Percentiles rank a stretch among this genome's conserved stretches.
Conservation (phyloP, 2,329 filamentous ascomycete species). For the Ambrosiella beaveri region DNA sequence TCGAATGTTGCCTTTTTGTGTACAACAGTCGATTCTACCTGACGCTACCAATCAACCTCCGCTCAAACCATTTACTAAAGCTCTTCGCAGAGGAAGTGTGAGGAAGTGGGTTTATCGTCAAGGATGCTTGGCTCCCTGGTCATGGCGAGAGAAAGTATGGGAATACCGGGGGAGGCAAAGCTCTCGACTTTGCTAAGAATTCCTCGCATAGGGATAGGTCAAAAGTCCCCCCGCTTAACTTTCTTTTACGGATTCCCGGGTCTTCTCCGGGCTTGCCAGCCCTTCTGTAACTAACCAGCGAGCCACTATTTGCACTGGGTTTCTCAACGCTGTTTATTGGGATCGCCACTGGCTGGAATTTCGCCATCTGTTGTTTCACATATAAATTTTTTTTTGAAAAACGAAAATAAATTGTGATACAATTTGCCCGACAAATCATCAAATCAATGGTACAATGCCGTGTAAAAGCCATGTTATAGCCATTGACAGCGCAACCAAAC, state of each 20-base stretch:
- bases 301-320: neutral
- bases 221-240: neutral
- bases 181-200: constrained; percentile 11
- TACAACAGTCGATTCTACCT: too few species aligned
- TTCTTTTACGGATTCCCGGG: constrained; percentile 11
- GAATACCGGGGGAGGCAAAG: neutral
- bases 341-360: neutral
- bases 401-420: neutral
- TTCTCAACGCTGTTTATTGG: neutral
- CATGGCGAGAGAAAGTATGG: neutral
- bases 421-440: neutral
- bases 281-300: neutral
- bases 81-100: too few species aligned
- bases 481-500: constrained; percentile 1
- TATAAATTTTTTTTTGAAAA: neutral
- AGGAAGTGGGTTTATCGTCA: neutral
- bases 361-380: neutral
- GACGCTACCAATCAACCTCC: too few species aligned
- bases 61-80: too few species aligned
- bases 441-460: neutral
- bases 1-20: too few species aligned
- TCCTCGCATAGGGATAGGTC: constrained; percentile 10
- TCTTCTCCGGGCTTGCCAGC: constrained; percentile 10
- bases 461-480: constrained; percentile 1
- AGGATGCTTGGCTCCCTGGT: neutral